Conservation (phyloP, 768 basidiomycete species). For the Mycena alexandri region DNA sequence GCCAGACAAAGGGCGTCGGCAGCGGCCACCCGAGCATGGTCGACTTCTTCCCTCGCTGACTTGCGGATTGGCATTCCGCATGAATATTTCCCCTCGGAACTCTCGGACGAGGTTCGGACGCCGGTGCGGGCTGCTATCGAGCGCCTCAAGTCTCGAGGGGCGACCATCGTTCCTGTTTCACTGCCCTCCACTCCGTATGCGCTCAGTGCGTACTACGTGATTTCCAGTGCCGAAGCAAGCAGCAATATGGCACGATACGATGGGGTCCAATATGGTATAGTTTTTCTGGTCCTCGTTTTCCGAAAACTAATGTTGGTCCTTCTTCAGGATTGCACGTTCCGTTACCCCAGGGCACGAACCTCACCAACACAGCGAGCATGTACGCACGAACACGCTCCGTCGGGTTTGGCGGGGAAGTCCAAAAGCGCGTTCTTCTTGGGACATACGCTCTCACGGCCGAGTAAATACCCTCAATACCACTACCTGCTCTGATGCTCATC, state of each 20-base stretch:
- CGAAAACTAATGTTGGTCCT: background rate
- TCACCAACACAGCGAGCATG: conserved; percentile 63
- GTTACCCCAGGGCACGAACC: conserved; percentile 55
- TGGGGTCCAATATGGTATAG: conserved; percentile 84
- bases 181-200: conserved; percentile 78
- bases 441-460: conserved; percentile 93
- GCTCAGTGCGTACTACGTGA: conserved; percentile 95
- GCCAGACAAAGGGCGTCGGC: conserved; percentile 45
- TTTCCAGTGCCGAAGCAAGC: conserved; percentile 93
- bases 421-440: conserved; percentile 88
- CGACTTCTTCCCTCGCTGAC: conserved; percentile 53
- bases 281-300: background rate
- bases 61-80: conserved; percentile 81
- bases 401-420: conserved; percentile 88
- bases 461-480: conserved; percentile 59
- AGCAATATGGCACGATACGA: conserved; percentile 93
- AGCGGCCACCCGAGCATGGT: conserved; percentile 21
- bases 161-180: conserved; percentile 77
- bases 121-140: conserved; percentile 62
- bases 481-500: background rate
- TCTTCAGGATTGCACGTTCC: conserved; percentile 64
- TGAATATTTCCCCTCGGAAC: conserved; percentile 87
- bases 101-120: conserved; percentile 59
- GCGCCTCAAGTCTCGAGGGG: conserved; percentile 64
- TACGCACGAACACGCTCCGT: conserved; percentile 77